Evolutionary conservation across 192 early-diverging fungal species (phyloP), one percentile per base, ranked within the genome.

Genomic region (Linnemannia exigua): DNA sequence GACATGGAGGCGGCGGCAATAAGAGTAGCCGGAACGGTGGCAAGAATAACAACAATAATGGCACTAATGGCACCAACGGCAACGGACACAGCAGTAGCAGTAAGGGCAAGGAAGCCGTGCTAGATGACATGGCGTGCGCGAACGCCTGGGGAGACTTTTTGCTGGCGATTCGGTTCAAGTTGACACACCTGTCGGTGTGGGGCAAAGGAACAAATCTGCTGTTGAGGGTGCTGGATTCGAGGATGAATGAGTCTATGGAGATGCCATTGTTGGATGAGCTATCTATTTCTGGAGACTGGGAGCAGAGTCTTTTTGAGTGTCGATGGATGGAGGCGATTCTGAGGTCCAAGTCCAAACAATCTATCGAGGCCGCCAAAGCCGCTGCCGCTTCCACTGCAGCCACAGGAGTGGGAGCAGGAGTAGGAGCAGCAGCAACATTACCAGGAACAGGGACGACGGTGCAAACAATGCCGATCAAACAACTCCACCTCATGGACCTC

Each of bases 291-390:
- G 77, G 67, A 28, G 22, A 51, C 8, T n/a, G 48, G 15, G 46
- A 73, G 51, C 70, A 63, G 58, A 63, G 41, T 36, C 28, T 79
- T 28, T 25, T 67, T 5, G 70, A 79, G 6, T 44, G 72, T 44
- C 52, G 51, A 15, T 79, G 78, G 78, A 17, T 79, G 44, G 20
- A 20, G 25, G 31, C 50, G 52, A 28, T 79, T 1, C 22, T 79
- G 5, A 41, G 37, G 22, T 79, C 46, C 46, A 79, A 79, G 70
- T 61, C 51, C 52, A 17, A 35, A 19, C 22, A 35, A 25, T 4
- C 71, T 25, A 63, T 51, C 38, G 36, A 35, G 9, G n/a, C 46
- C 38, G 46, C 20, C 37, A 33, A 15, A 8, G 51, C 46, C 51
- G 50, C 73, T 33, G 19, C 52, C 15, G 36, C 28, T 12, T 31